Percentiles rank a stretch among this genome's conserved stretches.
These are phyloP conservation scores for Phylloporus scabripes DNA, from an alignment of 768 basidiomycete genomes.

Conservation along the genomic window DNA sequence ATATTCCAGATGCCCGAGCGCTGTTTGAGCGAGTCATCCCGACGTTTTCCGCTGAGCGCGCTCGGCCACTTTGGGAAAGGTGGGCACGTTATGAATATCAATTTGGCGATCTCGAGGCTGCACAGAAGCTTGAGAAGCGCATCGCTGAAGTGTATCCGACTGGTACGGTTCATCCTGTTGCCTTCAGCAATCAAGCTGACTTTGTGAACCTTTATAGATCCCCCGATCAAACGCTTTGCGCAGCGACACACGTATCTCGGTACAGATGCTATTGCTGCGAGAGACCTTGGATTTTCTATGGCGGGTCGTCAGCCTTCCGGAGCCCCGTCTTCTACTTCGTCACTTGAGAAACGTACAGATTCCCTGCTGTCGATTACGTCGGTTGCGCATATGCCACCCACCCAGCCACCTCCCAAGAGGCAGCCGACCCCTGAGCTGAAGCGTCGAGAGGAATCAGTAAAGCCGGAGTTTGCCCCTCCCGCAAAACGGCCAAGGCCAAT, in stretches of 20 bases:
- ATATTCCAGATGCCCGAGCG: conserved; percentile 78
- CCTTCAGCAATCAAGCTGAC: background rate
- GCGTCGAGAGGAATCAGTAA: conserved; percentile 39
- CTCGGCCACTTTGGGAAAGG: conserved; percentile 87
- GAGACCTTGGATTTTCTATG: conserved; percentile 80
- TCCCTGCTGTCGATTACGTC: conserved; percentile 32
- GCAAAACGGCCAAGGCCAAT: conserved; percentile 42
- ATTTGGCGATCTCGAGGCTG: conserved; percentile 86
- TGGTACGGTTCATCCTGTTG: conserved; percentile 42
- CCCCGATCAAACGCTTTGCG: conserved; percentile 86
- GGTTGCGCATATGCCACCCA: conserved; percentile 21
- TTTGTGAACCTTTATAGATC: conserved; percentile 47
- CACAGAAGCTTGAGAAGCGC: conserved; percentile 84
- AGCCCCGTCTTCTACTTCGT: conserved; percentile 15
- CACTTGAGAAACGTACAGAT: conserved; percentile 34
- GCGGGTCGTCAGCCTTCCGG: conserved; percentile 28
- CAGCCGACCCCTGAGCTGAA: conserved; percentile 33
- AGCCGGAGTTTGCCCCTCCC: conserved; percentile 36
- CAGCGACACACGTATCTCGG: conserved; percentile 69
- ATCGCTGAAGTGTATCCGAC: conserved; percentile 84
- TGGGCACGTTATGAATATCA: conserved; percentile 96
- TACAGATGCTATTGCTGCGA: conserved; percentile 82
- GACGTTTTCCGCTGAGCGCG: conserved; percentile 71
- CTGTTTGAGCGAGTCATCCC: conserved; percentile 86
- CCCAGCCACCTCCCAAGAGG: conserved; percentile 24